Percentiles rank a stretch among this genome's conserved stretches.
These are phyloP conservation scores for Apiospora phragmitis DNA, from an alignment of 2,329 filamentous ascomycete genomes.

Conservation along the genomic window DNA sequence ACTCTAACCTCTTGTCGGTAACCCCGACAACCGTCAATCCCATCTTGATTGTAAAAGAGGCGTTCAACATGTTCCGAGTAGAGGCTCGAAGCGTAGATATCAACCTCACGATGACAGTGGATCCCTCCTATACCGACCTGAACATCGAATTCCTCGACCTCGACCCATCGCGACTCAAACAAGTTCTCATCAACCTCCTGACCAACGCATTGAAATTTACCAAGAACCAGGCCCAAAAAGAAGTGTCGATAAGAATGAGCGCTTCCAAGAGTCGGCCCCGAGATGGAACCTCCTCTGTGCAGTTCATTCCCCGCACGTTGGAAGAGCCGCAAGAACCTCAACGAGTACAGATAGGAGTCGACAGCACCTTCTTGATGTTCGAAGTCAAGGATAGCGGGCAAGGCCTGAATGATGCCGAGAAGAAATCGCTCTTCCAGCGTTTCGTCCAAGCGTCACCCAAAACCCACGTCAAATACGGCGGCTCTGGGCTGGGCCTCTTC, in stretches of 20 bases:
- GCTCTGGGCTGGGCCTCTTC: constrained; percentile 69
- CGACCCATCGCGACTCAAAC: constrained; percentile 72
- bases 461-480: constrained; percentile 71
- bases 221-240: constrained; percentile 59
- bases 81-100: constrained; percentile 72
- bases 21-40: constrained; percentile 69
- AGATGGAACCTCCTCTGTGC: constrained; percentile 49
- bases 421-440: constrained; percentile 64
- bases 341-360: constrained; percentile 7
- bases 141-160: constrained; percentile 68
- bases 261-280: constrained; percentile 44
- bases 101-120: constrained; percentile 64
- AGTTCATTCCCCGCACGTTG: constrained; percentile 61
- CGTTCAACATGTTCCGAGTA: constrained; percentile 75
- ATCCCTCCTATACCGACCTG: constrained; percentile 63
- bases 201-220: constrained; percentile 65
- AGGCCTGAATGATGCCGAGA: constrained; percentile 61
- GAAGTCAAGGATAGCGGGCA: constrained; percentile 70
- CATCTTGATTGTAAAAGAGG: constrained; percentile 62
- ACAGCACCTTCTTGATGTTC: constrained; percentile 59
- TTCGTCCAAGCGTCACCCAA: constrained; percentile 67
- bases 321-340: constrained; percentile 36
- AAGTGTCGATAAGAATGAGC: constrained; percentile 51
- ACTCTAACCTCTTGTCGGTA: constrained; percentile 67
- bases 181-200: constrained; percentile 74